These are phyloP conservation scores for Juncus inflexus DNA, from an alignment of 176 grass and related monocot genomes.

Conservation along the genomic window DNA sequence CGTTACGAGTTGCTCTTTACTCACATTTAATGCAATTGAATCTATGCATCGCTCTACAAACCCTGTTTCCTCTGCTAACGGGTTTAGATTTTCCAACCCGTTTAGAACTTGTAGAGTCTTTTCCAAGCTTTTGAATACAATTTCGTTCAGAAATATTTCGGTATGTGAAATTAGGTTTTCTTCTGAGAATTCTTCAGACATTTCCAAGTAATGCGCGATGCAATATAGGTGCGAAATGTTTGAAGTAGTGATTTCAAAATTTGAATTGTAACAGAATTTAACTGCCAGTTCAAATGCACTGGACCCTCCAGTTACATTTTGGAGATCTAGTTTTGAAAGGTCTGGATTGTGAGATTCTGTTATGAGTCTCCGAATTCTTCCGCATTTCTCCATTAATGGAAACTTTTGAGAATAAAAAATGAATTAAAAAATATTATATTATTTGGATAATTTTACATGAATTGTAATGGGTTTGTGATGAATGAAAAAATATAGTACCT, in stretches of 20 bases:
- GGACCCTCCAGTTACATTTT: conserved; percentile 33
- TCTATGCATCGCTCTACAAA: conserved; percentile 39
- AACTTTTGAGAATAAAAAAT: conserved; percentile 32
- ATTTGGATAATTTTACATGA: conserved; percentile 3
- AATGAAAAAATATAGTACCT: conserved; percentile 41
- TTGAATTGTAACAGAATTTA: conserved; percentile 50
- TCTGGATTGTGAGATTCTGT: conserved; percentile 40
- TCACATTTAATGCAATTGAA: conserved; percentile 45
- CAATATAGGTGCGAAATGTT: conserved; percentile 43
- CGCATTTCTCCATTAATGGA: conserved; percentile 42
- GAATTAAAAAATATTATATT: conserved; percentile 17
- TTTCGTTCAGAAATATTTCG: conserved; percentile 42
- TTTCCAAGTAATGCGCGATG: conserved; percentile 44
- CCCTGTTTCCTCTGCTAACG: conserved; percentile 30
- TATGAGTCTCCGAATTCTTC: conserved; percentile 48
- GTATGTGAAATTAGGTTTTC: conserved; percentile 42
- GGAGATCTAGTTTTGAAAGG: conserved; percentile 37
- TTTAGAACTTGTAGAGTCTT: conserved; percentile 50
- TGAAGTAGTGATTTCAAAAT: conserved; percentile 38
- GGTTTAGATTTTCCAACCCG: conserved; percentile 25
- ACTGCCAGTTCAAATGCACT: conserved; percentile 45
- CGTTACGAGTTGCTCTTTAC: conserved; percentile 49
- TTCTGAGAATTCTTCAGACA: conserved; percentile 45
- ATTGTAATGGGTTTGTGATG: not conserved
- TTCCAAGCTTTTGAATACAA: conserved; percentile 41